These are phyloP conservation scores for Pestalotiopsis sp. DNA, from an alignment of 2,329 filamentous ascomycete genomes.

Conservation along the genomic window DNA sequence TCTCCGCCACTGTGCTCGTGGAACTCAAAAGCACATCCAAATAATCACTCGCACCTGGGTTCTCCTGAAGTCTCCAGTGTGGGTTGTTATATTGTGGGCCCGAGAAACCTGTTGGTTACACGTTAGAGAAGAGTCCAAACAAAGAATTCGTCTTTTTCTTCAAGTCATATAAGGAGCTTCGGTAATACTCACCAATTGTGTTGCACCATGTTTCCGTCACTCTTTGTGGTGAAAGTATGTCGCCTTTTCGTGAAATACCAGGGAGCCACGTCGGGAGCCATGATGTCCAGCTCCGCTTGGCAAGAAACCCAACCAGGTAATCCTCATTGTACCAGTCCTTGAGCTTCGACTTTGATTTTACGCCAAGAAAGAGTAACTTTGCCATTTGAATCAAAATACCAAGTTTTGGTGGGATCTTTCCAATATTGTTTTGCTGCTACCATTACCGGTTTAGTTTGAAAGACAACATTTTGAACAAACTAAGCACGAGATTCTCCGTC, in stretches of 20 bases:
- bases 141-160: background rate
- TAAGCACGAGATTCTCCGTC: too few species aligned
- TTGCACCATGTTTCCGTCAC: slow-evolving; percentile 16
- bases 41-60: slow-evolving; percentile 14
- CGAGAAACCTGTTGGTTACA: slow-evolving; percentile 4
- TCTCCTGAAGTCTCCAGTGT: slow-evolving; percentile 9
- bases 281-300: background rate
- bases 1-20: slow-evolving; percentile 10
- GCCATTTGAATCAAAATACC: too few species aligned
- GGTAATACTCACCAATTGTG: slow-evolving; percentile 2
- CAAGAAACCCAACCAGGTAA: slow-evolving; percentile 19
- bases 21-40: slow-evolving; percentile 14
- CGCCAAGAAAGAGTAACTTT: too few species aligned
- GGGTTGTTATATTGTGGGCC: slow-evolving; percentile 17
- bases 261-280: slow-evolving; percentile 7
- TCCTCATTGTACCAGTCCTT: slow-evolving; percentile 31
- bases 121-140: background rate
- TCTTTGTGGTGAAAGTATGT: slow-evolving; percentile 4
- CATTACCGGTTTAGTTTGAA: too few species aligned
- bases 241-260: background rate
- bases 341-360: too few species aligned
- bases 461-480: too few species aligned
- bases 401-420: too few species aligned
- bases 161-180: background rate
- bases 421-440: too few species aligned